phyloP scores from a whole-genome alignment of 2,329 filamentous ascomycete genomes.

The Fusarium caatingaense region DNA sequence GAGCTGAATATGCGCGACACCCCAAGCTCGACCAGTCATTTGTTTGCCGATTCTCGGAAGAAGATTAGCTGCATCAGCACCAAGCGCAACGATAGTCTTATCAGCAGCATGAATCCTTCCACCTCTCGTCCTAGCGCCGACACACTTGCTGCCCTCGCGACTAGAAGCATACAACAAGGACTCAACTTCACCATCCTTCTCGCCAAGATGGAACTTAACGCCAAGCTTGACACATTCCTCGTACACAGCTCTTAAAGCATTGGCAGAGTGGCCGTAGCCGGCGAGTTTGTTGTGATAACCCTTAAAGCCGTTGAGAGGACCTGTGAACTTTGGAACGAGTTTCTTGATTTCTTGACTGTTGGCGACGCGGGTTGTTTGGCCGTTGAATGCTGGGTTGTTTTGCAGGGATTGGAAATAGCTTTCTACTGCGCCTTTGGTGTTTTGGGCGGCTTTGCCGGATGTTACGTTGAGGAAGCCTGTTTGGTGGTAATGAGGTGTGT shows the following conservation, averaged over 20 bases:
- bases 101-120: conserved; percentile 24
- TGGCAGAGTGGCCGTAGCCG: conserved; percentile 23
- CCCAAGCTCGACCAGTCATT: conserved; percentile 30
- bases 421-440: conserved; percentile 24
- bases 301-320: conserved; percentile 13
- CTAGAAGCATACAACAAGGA: conserved; percentile 20
- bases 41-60: conserved; percentile 27
- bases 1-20: conserved; percentile 28
- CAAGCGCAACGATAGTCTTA: conserved; percentile 22
- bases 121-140: conserved; percentile 15
- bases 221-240: conserved; percentile 26
- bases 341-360: conserved; percentile 20
- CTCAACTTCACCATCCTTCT: conserved; percentile 21
- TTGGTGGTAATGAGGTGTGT: conserved; percentile 24
- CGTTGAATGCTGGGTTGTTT: conserved; percentile 25
- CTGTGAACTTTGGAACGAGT: conserved; percentile 23
- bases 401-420: conserved; percentile 26
- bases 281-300: conserved; percentile 33
- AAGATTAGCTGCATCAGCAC: conserved; percentile 19
- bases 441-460: conserved; percentile 15
- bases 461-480: conserved; percentile 34
- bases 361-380: conserved; percentile 13
- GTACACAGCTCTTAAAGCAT: conserved; percentile 27
- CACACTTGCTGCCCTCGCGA: conserved; percentile 15
- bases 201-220: conserved; percentile 19